Conservation (phyloP, 2,329 filamentous ascomycete species). For the Fusarium coicis region DNA sequence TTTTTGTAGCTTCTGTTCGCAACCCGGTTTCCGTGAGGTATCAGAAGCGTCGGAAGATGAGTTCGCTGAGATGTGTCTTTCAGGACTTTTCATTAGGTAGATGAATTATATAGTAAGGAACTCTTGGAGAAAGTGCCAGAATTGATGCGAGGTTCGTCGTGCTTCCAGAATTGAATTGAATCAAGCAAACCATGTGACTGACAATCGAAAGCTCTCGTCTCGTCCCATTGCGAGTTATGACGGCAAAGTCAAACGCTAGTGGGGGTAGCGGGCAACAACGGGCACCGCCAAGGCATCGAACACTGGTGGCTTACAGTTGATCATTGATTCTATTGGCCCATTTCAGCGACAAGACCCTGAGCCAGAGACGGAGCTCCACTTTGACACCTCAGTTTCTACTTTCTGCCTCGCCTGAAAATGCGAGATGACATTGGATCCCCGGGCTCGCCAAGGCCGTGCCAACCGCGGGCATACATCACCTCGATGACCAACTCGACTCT, state of each 20-base stretch:
- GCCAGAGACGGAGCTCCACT: background rate
- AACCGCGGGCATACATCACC: conserved; percentile 32
- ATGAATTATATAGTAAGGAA: background rate
- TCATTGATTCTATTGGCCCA: background rate
- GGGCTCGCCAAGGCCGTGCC: conserved; percentile 39
- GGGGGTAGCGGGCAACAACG: conserved; percentile 16
- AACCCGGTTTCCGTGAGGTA: background rate
- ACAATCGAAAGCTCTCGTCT: conserved; percentile 3
- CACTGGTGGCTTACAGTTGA: conserved; percentile 16
- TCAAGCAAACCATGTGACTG: conserved; percentile 31
- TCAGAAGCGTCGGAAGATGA: conserved; percentile 35
- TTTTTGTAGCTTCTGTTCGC: conserved; percentile 49
- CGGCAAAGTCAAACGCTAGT: conserved; percentile 11
- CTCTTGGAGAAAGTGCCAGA: conserved; percentile 12
- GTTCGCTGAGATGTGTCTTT: conserved; percentile 47
- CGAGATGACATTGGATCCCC: conserved; percentile 42
- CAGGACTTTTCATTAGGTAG: background rate
- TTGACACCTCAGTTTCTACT: conserved; percentile 12
- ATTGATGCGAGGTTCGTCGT: conserved; percentile 10
- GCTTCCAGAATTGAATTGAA: conserved; percentile 32
- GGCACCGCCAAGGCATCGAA: background rate
- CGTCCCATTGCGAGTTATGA: conserved; percentile 10
- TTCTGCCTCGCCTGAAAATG: conserved; percentile 34
- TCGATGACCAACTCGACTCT: background rate
- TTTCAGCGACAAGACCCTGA: background rate